Evolutionary conservation across 2,329 filamentous ascomycete genomes (phyloP).

Genomic region (Lachnellula cervina): DNA sequence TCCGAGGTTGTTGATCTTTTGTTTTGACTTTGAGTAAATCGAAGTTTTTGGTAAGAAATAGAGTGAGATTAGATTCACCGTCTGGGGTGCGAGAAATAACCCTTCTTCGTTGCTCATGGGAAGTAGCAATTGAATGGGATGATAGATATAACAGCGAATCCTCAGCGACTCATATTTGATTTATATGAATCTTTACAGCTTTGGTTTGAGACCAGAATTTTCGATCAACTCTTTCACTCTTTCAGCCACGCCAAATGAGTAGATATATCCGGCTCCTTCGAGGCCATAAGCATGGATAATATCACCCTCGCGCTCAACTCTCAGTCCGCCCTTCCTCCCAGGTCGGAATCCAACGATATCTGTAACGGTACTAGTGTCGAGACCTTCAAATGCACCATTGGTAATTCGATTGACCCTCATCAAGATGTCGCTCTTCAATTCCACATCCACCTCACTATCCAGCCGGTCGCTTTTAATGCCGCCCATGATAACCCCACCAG

Average conservation of each 20-base stretch:
- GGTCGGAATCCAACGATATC: conserved; percentile 27
- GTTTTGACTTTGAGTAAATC: background rate
- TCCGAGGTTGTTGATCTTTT: background rate
- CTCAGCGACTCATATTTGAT: background rate
- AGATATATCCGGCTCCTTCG: conserved; percentile 26
- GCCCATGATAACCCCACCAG: conserved; percentile 24
- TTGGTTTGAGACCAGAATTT: background rate
- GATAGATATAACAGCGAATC: background rate
- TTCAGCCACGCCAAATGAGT: conserved; percentile 26
- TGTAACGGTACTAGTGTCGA: conserved; percentile 12
- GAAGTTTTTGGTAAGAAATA: background rate
- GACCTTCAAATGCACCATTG: conserved; percentile 18
- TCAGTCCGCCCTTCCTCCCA: conserved; percentile 22
- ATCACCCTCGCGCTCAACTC: conserved; percentile 22
- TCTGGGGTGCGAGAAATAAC: background rate
- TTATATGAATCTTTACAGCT: conserved; percentile 6
- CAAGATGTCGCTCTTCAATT: conserved; percentile 22
- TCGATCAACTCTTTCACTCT: conserved; percentile 17
- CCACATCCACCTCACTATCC: conserved; percentile 20
- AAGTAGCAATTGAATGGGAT: background rate
- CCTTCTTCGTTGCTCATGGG: background rate
- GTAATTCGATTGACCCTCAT: conserved; percentile 23
- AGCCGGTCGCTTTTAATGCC: conserved; percentile 24
- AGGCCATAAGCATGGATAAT: conserved; percentile 26
- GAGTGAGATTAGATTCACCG: background rate